Conservation (phyloP, 164 flowering plant genomes). For the Paratinospora sagittata region DNA sequence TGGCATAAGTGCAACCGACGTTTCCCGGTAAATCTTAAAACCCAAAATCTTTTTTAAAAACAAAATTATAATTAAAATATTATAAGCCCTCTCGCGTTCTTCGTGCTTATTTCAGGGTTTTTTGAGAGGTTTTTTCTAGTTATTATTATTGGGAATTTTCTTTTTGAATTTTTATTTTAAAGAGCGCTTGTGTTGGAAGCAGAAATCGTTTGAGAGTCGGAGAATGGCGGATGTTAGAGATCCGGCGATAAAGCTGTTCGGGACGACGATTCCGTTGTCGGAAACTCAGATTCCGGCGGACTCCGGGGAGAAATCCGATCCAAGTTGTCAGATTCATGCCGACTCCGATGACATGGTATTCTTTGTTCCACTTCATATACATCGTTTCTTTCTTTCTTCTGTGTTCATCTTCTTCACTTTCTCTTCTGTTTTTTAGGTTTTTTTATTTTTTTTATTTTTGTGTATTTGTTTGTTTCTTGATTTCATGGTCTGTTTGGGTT, state of each 20-base stretch:
- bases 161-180: too few relatives aligned
- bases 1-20: not conserved
- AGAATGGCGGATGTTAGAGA: slow-evolving; percentile 25
- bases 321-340: not conserved
- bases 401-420: not conserved
- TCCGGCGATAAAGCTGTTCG: slow-evolving; percentile 50
- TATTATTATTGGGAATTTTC: not conserved
- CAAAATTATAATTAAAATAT: not conserved
- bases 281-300: slow-evolving; percentile 14
- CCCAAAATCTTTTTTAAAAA: not conserved
- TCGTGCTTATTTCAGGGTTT: slow-evolving; percentile 4
- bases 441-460: not conserved
- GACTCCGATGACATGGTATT: slow-evolving; percentile 5
- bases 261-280: slow-evolving; percentile 37
- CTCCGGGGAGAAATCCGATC: slow-evolving; percentile 16
- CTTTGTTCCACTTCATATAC: too few relatives aligned
- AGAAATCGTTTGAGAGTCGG: not conserved
- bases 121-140: not conserved
- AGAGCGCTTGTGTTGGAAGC: too few relatives aligned
- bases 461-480: not conserved
- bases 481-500: not conserved
- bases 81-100: not conserved
- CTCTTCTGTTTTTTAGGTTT: not conserved
- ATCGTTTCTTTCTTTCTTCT: too few relatives aligned
- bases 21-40: slow-evolving; percentile 1